phyloP scores from a whole-genome alignment of 192 early-diverging fungal genomes.

The Mortierella antarctica region DNA sequence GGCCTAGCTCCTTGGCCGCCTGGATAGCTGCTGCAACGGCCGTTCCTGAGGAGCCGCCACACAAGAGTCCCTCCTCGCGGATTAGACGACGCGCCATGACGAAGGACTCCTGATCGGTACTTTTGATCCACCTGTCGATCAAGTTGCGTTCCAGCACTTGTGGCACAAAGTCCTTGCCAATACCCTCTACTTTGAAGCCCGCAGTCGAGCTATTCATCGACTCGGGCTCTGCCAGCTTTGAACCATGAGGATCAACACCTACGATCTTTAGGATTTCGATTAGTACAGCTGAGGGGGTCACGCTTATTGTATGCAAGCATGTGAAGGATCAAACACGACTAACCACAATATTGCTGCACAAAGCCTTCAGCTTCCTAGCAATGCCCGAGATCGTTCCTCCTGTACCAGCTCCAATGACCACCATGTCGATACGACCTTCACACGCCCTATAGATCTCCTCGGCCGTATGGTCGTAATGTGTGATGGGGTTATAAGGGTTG shows the following conservation, averaged over 20 bases:
- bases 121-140: constrained; percentile 97
- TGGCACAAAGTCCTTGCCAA: constrained; percentile 99
- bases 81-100: constrained; percentile 95
- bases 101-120: constrained; percentile 94
- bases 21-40: constrained; percentile 95
- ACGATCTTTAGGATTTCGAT: constrained; percentile 66
- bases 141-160: constrained; percentile 84
- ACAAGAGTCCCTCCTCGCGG: constrained; percentile 95
- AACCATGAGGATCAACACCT: constrained; percentile 95
- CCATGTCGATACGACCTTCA: constrained; percentile 93
- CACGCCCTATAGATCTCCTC: constrained; percentile 85
- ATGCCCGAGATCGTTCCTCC: constrained; percentile 98
- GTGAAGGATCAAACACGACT: neutral
- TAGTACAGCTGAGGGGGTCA: neutral
- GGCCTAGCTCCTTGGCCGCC: constrained; percentile 86
- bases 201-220: constrained; percentile 50
- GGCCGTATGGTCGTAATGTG: constrained; percentile 94
- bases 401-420: constrained; percentile 95
- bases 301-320: neutral
- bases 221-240: constrained; percentile 91
- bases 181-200: constrained; percentile 96
- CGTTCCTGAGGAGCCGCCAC: constrained; percentile 98
- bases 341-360: constrained; percentile 77
- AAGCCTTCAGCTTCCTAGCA: constrained; percentile 96
- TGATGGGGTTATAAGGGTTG: constrained; percentile 97